phyloP scores from a whole-genome alignment of 768 basidiomycete genomes.

The Boletellus sp. region DNA sequence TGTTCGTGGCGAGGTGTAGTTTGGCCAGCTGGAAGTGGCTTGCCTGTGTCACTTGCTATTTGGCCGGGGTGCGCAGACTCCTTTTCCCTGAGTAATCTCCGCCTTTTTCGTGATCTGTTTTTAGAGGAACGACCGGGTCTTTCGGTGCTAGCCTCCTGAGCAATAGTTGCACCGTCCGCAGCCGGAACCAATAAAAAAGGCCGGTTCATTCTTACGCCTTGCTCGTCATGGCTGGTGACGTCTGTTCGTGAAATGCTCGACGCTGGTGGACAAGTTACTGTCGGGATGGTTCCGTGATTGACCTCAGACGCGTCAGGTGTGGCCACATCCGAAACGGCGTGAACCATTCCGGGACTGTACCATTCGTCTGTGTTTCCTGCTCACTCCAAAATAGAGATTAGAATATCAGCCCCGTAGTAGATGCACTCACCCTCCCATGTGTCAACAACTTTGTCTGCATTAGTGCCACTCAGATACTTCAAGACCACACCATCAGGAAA shows the following conservation, averaged over 20 bases:
- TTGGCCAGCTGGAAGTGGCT: neutral
- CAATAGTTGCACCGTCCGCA: neutral
- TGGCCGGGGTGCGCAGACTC: neutral
- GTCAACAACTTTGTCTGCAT: constrained; percentile 33
- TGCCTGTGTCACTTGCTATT: neutral
- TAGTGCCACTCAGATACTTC: constrained; percentile 33
- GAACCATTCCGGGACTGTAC: constrained; percentile 18
- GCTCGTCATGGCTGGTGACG: neutral
- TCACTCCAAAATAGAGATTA: neutral
- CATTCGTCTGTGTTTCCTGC: constrained; percentile 24
- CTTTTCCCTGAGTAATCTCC: constrained; percentile 10
- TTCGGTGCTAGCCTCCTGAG: neutral
- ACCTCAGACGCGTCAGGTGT: constrained; percentile 5
- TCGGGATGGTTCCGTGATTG: neutral
- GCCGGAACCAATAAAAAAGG: neutral
- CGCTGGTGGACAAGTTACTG: neutral
- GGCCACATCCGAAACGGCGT: constrained; percentile 12
- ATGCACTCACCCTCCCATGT: constrained; percentile 39
- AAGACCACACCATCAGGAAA: constrained; percentile 43
- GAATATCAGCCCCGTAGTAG: neutral
- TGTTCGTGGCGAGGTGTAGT: constrained; percentile 3
- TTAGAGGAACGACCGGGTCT: constrained; percentile 1
- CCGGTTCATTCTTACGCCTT: neutral
- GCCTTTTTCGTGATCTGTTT: constrained; percentile 14
- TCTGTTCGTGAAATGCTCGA: neutral